These are phyloP conservation scores for Cyclotella sp. DNA, from an alignment of 108 stramenopile genomes.

Conservation along the genomic window DNA sequence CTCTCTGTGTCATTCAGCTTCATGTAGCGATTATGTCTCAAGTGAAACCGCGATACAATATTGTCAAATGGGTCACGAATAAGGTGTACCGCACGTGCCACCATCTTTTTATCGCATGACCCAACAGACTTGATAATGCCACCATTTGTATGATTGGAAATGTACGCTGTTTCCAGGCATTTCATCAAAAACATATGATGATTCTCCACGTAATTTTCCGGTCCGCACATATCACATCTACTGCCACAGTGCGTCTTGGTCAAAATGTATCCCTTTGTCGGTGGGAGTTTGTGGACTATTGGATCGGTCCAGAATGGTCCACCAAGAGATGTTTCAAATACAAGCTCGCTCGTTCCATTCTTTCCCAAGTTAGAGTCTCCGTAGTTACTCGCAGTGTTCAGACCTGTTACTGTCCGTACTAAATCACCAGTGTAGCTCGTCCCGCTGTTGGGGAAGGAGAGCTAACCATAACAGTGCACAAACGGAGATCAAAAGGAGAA, in stretches of 20 bases:
- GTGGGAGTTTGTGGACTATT: background rate
- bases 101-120: slow-evolving; percentile 42
- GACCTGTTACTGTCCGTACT: slow-evolving; percentile 56
- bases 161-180: slow-evolving; percentile 42
- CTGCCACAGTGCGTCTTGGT: slow-evolving; percentile 59
- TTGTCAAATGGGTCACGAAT: slow-evolving; percentile 73
- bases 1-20: slow-evolving; percentile 36
- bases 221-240: slow-evolving; percentile 51
- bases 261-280: slow-evolving; percentile 12
- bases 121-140: slow-evolving; percentile 13
- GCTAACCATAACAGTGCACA: too few species aligned
- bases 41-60: slow-evolving; percentile 65
- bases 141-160: slow-evolving; percentile 18
- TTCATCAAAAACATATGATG: slow-evolving; percentile 44
- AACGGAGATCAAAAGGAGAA: too few species aligned
- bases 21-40: slow-evolving; percentile 40
- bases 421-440: slow-evolving; percentile 75
- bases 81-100: slow-evolving; percentile 60
- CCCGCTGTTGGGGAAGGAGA: slow-evolving; percentile 78
- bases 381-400: slow-evolving; percentile 73
- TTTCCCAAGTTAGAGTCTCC: slow-evolving; percentile 48
- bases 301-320: slow-evolving; percentile 36
- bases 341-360: slow-evolving; percentile 31
- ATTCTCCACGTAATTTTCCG: slow-evolving; percentile 57
- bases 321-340: slow-evolving; percentile 3